Conservation (phyloP, 106 monocot genomes). For the Acanthochlamys bracteata region DNA sequence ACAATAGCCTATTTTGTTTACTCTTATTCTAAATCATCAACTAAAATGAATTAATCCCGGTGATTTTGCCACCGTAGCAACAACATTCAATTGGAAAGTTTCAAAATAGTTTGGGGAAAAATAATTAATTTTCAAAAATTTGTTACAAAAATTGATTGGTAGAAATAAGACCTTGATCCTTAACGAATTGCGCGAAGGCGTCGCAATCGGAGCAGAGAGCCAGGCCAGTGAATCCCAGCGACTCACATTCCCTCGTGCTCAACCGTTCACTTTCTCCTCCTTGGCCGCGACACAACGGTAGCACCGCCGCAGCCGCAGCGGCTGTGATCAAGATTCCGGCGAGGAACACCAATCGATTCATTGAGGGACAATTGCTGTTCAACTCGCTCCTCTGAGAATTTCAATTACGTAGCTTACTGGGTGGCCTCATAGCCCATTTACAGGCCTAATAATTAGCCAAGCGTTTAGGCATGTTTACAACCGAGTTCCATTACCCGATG, state of each 20-base stretch:
- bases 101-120: not conserved
- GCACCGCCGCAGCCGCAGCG: not conserved
- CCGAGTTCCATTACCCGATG: too few relatives aligned
- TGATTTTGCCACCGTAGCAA: not conserved
- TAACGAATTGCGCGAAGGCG: conserved; percentile 80
- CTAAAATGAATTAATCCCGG: not conserved
- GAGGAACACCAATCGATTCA: conserved; percentile 1
- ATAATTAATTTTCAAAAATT: not conserved
- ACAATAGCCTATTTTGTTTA: too few relatives aligned
- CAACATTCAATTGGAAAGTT: not conserved
- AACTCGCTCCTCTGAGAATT: too few relatives aligned
- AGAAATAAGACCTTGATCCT: conserved; percentile 38
- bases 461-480: too few relatives aligned
- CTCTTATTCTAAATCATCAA: not conserved
- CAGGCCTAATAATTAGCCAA: too few relatives aligned
- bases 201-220: conserved; percentile 98
- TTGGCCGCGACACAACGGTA: not conserved
- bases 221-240: conserved; percentile 91
- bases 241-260: conserved; percentile 71
- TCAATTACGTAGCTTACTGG: too few relatives aligned
- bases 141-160: not conserved
- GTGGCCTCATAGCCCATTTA: too few relatives aligned
- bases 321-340: not conserved
- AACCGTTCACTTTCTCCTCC: conserved; percentile 22
- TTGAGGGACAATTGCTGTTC: too few relatives aligned